Evolutionary conservation across 441 rosid species (phyloP), one percentile per base, ranked within the genome.

Genomic region (Populus hybrid): DNA sequence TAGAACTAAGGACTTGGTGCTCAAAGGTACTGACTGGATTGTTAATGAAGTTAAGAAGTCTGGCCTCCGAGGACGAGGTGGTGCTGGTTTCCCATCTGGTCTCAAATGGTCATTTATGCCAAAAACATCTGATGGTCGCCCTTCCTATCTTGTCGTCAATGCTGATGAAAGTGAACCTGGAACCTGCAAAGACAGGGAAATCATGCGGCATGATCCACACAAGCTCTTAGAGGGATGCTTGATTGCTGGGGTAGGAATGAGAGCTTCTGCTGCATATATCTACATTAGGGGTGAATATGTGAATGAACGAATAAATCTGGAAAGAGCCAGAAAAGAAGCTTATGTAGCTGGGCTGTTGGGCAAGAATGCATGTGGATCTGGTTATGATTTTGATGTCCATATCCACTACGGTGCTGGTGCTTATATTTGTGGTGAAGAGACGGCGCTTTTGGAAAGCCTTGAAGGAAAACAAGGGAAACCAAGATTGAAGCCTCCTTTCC

Each of bases 141-240:
- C 99, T 1, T 94, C 98, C 32, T 97, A 94, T 86, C 94, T 97
- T 74, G 99, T 94, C 75, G 98, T 97, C 61, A 93, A 94, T 69
- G 99, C 97, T 63, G 99, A 97, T 90, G 99, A 97, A 87, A 97
- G 99, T 93, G 99, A 97, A 86, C 98, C 99, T 32, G 99, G 98
- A 80, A 97, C 99, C 79, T 94, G 98, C 82, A 94, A 94, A 84
- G 99, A 97, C 77, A 92, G 98, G 86, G 99, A 97, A 73, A 97
- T 97, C 73, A 92, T 97, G 98, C 91, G 98, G 64, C 99, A 93
- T 59, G 98, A 97, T 83, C 99, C 98, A 38, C 99, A 97, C 86
- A 97, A 97, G 81, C 79, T 97, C 79, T 86, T 97, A 76, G 98
- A 97, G 82, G 99, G 99, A 59, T 97, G 99, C 87, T 85, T 94